Evolutionary conservation across 2,329 filamentous ascomycete species (phyloP).

Genomic region (Dactylellina leptospora): DNA sequence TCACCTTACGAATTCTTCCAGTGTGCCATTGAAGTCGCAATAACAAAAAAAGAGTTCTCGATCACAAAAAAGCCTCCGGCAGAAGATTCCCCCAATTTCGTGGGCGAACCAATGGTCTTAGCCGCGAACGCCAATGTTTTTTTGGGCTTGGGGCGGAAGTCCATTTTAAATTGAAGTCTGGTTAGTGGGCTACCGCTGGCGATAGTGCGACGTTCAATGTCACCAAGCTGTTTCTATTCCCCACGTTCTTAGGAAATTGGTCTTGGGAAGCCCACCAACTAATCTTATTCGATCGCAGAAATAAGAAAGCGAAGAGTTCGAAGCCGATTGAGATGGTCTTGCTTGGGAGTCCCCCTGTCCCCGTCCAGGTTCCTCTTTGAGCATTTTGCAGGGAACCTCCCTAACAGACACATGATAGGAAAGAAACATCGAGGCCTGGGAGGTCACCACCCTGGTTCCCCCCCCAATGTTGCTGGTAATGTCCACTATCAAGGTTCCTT

Average conservation of each 20-base stretch:
- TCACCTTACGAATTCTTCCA: conserved; percentile 32
- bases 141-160: conserved; percentile 3
- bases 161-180: conserved; percentile 42
- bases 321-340: not conserved
- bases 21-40: not conserved
- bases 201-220: conserved; percentile 50
- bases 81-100: conserved; percentile 28
- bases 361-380: conserved; percentile 48
- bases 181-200: conserved; percentile 17
- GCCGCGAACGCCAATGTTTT: conserved; percentile 30
- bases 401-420: conserved; percentile 32
- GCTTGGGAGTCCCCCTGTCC: conserved; percentile 8
- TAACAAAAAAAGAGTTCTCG: too few species aligned
- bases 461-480: conserved; percentile 47
- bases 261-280: conserved; percentile 22
- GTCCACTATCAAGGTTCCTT: conserved; percentile 53
- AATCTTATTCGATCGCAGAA: conserved; percentile 15
- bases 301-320: conserved; percentile 3
- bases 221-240: conserved; percentile 51
- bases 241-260: conserved; percentile 50
- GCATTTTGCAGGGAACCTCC: conserved; percentile 44
- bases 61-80: conserved; percentile 18
- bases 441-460: conserved; percentile 47
- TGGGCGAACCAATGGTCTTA: conserved; percentile 32
- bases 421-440: conserved; percentile 45